Evolutionary conservation across 495 filamentous ascomycete species (phyloP).

Genomic region (Podospora pseudocomata): DNA sequence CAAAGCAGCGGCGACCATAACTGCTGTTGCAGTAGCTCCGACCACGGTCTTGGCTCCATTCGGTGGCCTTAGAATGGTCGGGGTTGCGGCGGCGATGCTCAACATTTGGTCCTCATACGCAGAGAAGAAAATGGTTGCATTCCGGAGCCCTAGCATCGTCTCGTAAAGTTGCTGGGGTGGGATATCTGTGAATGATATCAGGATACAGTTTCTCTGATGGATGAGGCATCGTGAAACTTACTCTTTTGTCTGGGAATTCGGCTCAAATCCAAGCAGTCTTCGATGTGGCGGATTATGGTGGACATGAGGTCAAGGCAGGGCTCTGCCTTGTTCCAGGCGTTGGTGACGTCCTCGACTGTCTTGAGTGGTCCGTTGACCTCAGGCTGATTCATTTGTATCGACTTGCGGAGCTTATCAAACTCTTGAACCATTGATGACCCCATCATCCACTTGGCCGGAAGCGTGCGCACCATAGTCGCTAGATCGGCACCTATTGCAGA

Average conservation of each 20-base stretch:
- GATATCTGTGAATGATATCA: neutral
- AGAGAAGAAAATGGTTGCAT: neutral
- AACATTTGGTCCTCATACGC: neutral
- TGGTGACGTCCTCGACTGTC: neutral
- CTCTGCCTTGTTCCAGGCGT: neutral
- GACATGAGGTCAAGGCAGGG: conserved; percentile 1
- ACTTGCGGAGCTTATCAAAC: neutral
- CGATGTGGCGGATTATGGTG: neutral
- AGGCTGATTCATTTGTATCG: neutral
- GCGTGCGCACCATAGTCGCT: neutral
- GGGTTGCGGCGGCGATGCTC: neutral
- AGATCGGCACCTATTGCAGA: neutral
- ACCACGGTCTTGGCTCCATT: neutral
- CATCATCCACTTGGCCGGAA: neutral
- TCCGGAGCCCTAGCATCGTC: neutral
- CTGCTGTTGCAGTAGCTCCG: neutral
- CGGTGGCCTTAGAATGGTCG: neutral
- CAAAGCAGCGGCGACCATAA: neutral
- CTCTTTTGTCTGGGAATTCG: neutral
- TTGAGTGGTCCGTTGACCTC: neutral
- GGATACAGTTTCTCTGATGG: too few species aligned
- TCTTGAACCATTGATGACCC: neutral
- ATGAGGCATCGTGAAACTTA: neutral
- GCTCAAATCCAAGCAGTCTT: neutral
- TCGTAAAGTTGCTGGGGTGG: neutral